These are phyloP conservation scores for Piper longum DNA, from an alignment of 164 flowering plant species.

Conservation along the genomic window DNA sequence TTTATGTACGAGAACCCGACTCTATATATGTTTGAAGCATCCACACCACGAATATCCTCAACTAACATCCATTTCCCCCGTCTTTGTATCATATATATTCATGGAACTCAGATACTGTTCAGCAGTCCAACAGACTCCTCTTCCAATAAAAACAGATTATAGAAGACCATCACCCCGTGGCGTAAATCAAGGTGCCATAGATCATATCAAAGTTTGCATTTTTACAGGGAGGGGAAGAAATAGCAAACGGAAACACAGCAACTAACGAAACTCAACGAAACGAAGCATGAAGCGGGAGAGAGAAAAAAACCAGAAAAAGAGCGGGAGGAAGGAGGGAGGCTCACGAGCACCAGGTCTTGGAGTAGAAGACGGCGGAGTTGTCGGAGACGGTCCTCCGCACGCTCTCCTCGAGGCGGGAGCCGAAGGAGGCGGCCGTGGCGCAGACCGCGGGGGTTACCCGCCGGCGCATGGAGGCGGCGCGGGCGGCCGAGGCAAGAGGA, in stretches of 20 bases:
- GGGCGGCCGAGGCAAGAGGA: not conserved
- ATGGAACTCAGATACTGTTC: no score
- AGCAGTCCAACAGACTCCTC: no score
- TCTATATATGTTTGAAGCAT: no score
- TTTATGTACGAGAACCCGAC: no score
- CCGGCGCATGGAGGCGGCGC: not conserved
- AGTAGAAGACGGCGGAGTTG: constrained; percentile 81
- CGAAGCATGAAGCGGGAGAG: not conserved
- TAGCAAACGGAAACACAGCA: not conserved
- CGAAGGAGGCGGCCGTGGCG: constrained; percentile 34
- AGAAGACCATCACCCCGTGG: no score
- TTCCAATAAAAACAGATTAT: no score
- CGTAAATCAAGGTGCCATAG: no score
- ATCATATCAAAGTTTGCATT: no score
- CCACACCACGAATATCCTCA: no score
- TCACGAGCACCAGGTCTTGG: constrained; percentile 97
- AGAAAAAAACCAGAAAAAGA: not conserved
- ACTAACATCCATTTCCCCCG: no score
- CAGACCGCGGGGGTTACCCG: constrained; percentile 4
- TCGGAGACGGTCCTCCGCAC: constrained; percentile 61
- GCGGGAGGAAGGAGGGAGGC: constrained; percentile 16
- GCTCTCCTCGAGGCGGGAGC: constrained; percentile 67
- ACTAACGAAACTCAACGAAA: not conserved
- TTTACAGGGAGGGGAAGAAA: not conserved
- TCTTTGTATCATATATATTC: no score